Evolutionary conservation across 768 basidiomycete genomes (phyloP), one percentile per base, ranked within the genome.

Genomic region (Calocybe cyanea): DNA sequence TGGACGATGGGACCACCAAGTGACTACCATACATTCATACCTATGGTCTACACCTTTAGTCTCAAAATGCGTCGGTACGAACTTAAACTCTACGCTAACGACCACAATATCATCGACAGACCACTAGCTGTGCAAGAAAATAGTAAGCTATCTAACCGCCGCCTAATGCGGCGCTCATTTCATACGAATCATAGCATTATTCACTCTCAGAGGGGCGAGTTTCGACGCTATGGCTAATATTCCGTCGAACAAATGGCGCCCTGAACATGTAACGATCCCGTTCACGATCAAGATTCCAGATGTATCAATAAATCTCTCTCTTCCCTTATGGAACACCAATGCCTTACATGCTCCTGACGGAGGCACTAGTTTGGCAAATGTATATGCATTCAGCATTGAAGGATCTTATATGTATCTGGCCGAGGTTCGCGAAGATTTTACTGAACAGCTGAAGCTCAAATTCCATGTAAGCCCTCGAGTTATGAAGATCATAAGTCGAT

Each of bases 41-140:
- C 95, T 0, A 91, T 78, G 62, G 59, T 81, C 6, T 98, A 98
- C 64, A 63, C 63, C 13, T 64, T 94, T 52, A 72, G 85, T 39
- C 52, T 96, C 38, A 74, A 81, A 45, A 63, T 97, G 48, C 73
- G 83, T 59, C 81, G 91, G 56, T 94, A 83, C 63, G 76, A 80
- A 48, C 60, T 95, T 40, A 85, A 87, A 54, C 61, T 89, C 19
- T 94, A 90, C 59, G 81, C 89, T 41, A 98, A 98, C 59, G 95
- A 98, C 63, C 92, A 92, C 58, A 98, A 98, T 59, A 91, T 98
- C 59, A 88, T 98, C 40, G 92, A 96, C 68, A 88, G 87, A 50
- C 92, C 93, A 2, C 67, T 84, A 25, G 69, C 83, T 46, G 69
- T 67, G 45, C 86, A 92, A n/a, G 87, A 92, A 55, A 97, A 98